Conservation (phyloP, 768 basidiomycete genomes). For the Naganishia antarctica region DNA sequence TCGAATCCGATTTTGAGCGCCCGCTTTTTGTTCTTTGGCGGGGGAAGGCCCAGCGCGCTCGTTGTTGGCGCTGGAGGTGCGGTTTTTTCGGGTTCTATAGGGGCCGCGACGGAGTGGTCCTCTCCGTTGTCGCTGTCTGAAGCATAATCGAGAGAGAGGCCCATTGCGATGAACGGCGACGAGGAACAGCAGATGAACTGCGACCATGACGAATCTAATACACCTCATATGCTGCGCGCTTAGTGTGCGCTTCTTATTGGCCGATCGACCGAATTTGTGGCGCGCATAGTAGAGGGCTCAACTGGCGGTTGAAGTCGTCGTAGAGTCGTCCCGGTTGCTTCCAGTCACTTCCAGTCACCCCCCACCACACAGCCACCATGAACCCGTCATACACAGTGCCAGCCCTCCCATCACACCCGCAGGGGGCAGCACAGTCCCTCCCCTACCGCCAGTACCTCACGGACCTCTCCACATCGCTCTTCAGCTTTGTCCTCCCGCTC, state of each 20-base stretch:
- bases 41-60: not conserved
- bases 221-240: not conserved
- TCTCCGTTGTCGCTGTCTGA: not conserved
- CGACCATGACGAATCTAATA: not conserved
- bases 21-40: slow-evolving; percentile 12
- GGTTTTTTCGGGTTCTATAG: too few species aligned
- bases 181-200: not conserved
- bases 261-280: not conserved
- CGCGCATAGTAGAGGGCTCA: not conserved
- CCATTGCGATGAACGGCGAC: not conserved
- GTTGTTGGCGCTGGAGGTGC: not conserved
- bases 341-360: not conserved
- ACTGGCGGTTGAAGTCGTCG: not conserved
- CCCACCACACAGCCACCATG: not conserved
- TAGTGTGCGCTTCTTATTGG: not conserved
- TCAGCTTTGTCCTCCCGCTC: slow-evolving; percentile 85
- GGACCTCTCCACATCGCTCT: slow-evolving; percentile 83
- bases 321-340: not conserved
- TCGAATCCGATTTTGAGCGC: slow-evolving; percentile 24
- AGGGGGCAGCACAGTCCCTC: slow-evolving; percentile 28
- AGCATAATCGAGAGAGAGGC: slow-evolving; percentile 7
- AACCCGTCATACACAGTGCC: slow-evolving; percentile 27
- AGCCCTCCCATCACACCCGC: slow-evolving; percentile 25
- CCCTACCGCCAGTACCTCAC: slow-evolving; percentile 47
- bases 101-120: not conserved